Conservation (phyloP, 176 grass and related monocot genomes). For the Eremochloa ophiuroides region DNA sequence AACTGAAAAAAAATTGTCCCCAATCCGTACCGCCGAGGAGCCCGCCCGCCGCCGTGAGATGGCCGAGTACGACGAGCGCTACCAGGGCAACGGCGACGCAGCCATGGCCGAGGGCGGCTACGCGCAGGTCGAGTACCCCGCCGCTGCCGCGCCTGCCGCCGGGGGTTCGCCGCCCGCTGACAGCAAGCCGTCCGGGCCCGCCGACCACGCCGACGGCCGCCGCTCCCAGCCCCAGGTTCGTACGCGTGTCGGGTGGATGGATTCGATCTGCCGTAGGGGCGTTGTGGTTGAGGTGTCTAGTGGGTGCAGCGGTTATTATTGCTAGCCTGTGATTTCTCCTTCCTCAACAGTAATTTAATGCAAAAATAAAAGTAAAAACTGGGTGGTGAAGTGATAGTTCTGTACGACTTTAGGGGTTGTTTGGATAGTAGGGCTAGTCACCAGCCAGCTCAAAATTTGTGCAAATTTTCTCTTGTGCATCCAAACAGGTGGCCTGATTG, state of each 20-base stretch:
- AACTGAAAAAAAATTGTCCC: neutral
- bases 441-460: no score
- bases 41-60: slow-evolving; percentile 20
- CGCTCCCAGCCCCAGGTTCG: slow-evolving; percentile 47
- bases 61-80: slow-evolving; percentile 28
- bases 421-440: no score
- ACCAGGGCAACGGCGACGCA: neutral
- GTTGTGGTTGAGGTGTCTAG: neutral
- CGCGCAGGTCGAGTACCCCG: slow-evolving; percentile 23
- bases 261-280: neutral
- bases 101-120: neutral
- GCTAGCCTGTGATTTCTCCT: neutral
- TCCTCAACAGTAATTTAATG: neutral
- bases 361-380: neutral
- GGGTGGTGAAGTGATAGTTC: neutral
- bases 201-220: slow-evolving; percentile 50
- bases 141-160: neutral
- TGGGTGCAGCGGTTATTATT: neutral
- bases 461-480: no score
- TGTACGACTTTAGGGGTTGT: no score
- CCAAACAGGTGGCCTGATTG: no score
- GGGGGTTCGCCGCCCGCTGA: slow-evolving; percentile 33
- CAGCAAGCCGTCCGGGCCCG: slow-evolving; percentile 48
- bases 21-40: neutral
- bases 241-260: neutral